Evolutionary conservation across 2,329 filamentous ascomycete species (phyloP), one percentile per base, ranked within the genome.

Genomic region (Stemphylium vesicarium): DNA sequence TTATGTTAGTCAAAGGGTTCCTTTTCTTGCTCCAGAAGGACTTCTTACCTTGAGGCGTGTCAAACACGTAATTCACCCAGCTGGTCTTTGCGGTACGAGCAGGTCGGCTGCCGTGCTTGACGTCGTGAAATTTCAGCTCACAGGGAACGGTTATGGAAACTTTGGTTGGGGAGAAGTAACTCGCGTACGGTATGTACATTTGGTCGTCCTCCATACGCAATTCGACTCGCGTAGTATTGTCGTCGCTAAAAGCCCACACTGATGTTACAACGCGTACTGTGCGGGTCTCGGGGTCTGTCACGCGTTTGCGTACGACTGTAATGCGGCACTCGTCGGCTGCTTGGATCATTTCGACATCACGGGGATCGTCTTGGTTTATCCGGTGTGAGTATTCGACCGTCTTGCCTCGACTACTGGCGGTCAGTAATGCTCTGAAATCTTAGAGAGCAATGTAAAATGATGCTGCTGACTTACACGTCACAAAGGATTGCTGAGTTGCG

Each of bases 41-140:
- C n/a, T n/a, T n/a, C 63, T 41, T 57, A 73, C 72, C 63, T 36
- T 66, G 62, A 9, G 57, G 55, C 15, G 69, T 64, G 11, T 72
- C 69, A 44, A 81, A 78, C 24, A 78, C 64, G 50, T 80, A 80
- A 46, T 80, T 81, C 16, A 80, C 70, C 78, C 79, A 81, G 10
- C 67, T 76, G 0, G 78, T 79, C 37, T 73, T 75, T 15, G 70
- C 69, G 13, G 72, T 67, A 31, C 68, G 72, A n/a, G 69, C 44
- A 0, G 74, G 58, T 26, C 68, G 58, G 4, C 66, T 68, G 0
- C 74, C 77, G 61, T 73, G 78, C 5, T 59, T 56, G 4, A 71
- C 60, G 10, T 71, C 69, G 50, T 81, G 78, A 48, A 78, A 79
- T 16, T 70, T 71, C 11, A 81, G 70, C 22, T 70, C 61, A 31